phyloP scores from a whole-genome alignment of 495 filamentous ascomycete genomes.

The Talaromyces trachyspermus region DNA sequence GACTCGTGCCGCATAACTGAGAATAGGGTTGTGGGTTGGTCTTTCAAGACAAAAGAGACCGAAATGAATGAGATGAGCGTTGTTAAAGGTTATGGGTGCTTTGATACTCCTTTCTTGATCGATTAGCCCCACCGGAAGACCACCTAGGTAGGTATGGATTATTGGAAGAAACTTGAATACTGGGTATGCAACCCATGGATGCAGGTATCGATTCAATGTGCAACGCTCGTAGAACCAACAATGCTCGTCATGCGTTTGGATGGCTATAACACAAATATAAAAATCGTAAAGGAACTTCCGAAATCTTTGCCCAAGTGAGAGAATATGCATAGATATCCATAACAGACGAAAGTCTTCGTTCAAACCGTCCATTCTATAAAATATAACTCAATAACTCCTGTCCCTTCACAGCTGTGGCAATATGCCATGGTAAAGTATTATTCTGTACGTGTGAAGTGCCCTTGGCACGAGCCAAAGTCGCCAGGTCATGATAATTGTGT shows the following conservation, averaged over 20 bases:
- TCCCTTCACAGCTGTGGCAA: slow-evolving; percentile 68
- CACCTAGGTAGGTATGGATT: too few species aligned
- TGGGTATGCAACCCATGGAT: too few species aligned
- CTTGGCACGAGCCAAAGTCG: slow-evolving; percentile 60
- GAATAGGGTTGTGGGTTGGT: slow-evolving; percentile 67
- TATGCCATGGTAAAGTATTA: slow-evolving; percentile 75
- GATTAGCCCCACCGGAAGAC: slow-evolving; percentile 12
- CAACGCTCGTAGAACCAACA: too few species aligned
- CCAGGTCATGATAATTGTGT: slow-evolving; percentile 67
- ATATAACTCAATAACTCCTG: slow-evolving; percentile 41
- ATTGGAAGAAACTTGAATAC: too few species aligned
- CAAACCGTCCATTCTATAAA: slow-evolving; percentile 19
- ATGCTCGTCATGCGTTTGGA: too few species aligned
- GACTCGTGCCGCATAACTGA: slow-evolving; percentile 39
- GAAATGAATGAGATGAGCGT: slow-evolving; percentile 81
- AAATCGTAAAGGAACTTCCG: too few species aligned
- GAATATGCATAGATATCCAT: too few species aligned
- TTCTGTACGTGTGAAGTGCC: slow-evolving; percentile 55
- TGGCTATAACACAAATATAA: too few species aligned
- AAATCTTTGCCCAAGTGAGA: too few species aligned
- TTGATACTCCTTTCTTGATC: slow-evolving; percentile 68
- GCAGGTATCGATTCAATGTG: too few species aligned
- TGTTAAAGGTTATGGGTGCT: slow-evolving; percentile 78
- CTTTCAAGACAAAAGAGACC: slow-evolving; percentile 74
- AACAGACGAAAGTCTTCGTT: too few species aligned